Evolutionary conservation across 2,329 filamentous ascomycete genomes (phyloP).

Genomic region (Mollisia scopiformis): DNA sequence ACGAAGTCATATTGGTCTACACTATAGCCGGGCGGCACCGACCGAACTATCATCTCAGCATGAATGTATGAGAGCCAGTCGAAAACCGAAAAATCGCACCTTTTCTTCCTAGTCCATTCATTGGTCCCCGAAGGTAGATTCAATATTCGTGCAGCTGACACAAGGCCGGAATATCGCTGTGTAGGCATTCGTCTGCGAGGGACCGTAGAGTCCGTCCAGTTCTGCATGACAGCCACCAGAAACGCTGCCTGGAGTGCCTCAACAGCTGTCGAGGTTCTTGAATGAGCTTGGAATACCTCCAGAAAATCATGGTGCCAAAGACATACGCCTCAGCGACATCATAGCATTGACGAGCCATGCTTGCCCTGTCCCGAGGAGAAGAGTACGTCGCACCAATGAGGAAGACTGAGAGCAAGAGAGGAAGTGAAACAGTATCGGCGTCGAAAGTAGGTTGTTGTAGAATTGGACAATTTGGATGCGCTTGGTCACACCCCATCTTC

Average conservation of each 20-base stretch:
- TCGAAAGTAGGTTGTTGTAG: constrained; percentile 15
- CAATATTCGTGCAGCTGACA: neutral
- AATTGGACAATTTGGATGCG: constrained; percentile 12
- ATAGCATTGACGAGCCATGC: constrained; percentile 2
- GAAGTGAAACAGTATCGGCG: constrained; percentile 7
- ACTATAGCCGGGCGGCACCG: too few species aligned
- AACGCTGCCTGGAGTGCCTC: constrained; percentile 6
- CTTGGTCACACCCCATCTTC: constrained; percentile 7
- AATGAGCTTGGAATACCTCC: neutral
- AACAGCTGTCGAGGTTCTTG: neutral
- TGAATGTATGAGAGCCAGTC: neutral
- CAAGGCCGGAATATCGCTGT: constrained; percentile 1
- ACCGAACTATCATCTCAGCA: neutral
- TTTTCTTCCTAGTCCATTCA: neutral
- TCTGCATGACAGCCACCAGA: constrained; percentile 2
- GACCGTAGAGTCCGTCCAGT: neutral
- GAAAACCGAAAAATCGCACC: neutral
- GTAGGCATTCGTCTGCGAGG: constrained; percentile 3
- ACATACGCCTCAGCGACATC: constrained; percentile 11
- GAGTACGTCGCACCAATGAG: constrained; percentile 13
- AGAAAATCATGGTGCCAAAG: constrained; percentile 4
- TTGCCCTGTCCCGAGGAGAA: constrained; percentile 8
- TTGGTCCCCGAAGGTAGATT: neutral
- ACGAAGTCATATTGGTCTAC: too few species aligned
- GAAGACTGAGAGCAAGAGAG: constrained; percentile 13